A percentile compares a stretch with the other conserved stretches of the same genome.
Evolutionary conservation across 164 flowering plant species (phyloP).

Genomic region (Stephania cephalantha): DNA sequence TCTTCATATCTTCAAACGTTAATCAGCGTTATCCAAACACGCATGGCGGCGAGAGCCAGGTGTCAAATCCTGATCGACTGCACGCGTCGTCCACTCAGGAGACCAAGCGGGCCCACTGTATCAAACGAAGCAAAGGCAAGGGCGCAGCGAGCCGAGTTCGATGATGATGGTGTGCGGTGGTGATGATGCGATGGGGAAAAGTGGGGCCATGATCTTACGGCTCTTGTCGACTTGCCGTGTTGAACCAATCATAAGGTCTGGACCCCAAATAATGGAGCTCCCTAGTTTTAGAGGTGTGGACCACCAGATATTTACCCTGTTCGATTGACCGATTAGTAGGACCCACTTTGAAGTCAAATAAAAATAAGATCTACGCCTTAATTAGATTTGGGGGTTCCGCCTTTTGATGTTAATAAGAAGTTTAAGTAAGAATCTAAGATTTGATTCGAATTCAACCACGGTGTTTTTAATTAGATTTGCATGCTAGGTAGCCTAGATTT

Average conservation of each 20-base stretch:
- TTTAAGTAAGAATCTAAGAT: conserved; percentile 2
- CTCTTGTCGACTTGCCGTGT: not conserved
- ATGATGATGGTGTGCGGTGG: not conserved
- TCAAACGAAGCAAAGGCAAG: not conserved
- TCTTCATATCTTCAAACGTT: not conserved
- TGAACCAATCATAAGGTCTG: not conserved
- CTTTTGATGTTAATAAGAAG: conserved; percentile 3
- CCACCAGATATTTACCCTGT: not conserved
- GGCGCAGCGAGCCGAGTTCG: not conserved
- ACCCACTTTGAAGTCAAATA: not conserved
- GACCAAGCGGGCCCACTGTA: conserved; percentile 1
- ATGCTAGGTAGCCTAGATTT: no score
- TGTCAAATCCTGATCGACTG: not conserved
- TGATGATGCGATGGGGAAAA: not conserved
- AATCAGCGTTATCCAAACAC: not conserved
- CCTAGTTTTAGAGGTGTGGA: not conserved
- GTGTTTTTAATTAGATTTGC: not conserved
- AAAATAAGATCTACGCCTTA: not conserved
- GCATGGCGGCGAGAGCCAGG: conserved; percentile 5
- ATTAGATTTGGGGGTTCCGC: conserved; percentile 2
- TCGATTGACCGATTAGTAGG: not conserved
- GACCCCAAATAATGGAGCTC: not conserved
- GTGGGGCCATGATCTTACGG: not conserved
- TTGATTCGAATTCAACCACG: not conserved
- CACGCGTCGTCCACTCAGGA: not conserved